Base-by-base conservation (phyloP, 495 filamentous ascomycete genomes). In the Letharia columbiana region DNA sequence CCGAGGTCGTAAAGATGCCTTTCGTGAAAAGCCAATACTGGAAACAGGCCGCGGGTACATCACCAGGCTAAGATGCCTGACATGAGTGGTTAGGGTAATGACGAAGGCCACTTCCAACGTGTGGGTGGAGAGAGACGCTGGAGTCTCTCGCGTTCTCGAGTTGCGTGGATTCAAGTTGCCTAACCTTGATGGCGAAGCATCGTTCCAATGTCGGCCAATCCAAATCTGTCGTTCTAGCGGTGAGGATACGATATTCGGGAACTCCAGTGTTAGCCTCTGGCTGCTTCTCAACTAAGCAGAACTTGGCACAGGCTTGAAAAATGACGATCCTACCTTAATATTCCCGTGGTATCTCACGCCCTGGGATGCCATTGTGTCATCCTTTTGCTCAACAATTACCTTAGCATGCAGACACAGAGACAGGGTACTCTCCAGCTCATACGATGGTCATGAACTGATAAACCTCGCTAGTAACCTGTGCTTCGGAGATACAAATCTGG, bases 1-100 rank as follows among this genome's bases (percentile, higher is more conserved):
- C 90, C 0, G 83, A 80, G 13, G 89, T 98, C 44, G 82, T 84
- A 3, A 93, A 92, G 81, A 96, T 98, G 94, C 95, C 94, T 41
- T 98, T 96, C 78, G 83, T 97, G 61, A 83, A 86, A 62, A 87
- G 81, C 69, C 92, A 90, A 78, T 97, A 73, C 65, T 73, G 67
- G 69, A 73, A 73, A 49, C 69, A 71, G 40, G 65, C 69, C 42
- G 62, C 67, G 17, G 69, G 69, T 12, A 72, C 69, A 45, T 31
- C 68, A 10, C 71, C 71, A n/a, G 69, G 65, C 6, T 71, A 28
- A 28, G 23, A 28, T 28, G 23, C 23, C 23, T 28, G 13, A 33
- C 28, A 12, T 23, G 20, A 49, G 45, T 8, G 18, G 4, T 52
- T n/a, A 23, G n/a, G n/a, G 9, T 50, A 50, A 50, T 7, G n/a